phyloP scores from a whole-genome alignment of 2,329 filamentous ascomycete genomes.

The Colletotrichum sp. region DNA sequence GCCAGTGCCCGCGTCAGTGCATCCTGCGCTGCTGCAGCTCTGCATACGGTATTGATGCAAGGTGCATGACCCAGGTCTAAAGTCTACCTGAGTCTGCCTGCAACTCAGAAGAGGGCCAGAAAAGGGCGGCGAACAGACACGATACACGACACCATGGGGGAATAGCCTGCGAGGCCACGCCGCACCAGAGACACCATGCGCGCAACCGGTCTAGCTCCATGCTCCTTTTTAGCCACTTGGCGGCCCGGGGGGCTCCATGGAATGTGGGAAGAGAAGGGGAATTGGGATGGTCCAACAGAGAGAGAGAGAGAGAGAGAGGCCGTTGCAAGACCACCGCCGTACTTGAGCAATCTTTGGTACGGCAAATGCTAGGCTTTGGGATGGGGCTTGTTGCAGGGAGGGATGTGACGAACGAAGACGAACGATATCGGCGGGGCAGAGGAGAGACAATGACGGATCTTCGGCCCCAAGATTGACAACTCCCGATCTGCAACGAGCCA shows the following conservation, averaged over 20 bases:
- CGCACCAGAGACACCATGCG: not conserved
- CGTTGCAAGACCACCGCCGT: not conserved
- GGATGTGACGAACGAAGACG: not conserved
- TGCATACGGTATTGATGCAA: not conserved
- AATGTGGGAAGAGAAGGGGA: constrained; percentile 3
- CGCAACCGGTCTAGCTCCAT: not conserved
- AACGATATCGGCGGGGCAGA: not conserved
- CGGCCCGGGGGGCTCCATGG: constrained; percentile 5
- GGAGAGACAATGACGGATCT: not conserved
- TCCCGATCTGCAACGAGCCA: not conserved
- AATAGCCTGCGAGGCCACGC: constrained; percentile 8
- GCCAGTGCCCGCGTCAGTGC: constrained; percentile 3
- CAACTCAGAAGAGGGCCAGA: too few relatives aligned
- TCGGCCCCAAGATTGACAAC: not conserved
- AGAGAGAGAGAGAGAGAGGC: not conserved
- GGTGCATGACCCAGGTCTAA: not conserved
- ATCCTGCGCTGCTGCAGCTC: not conserved
- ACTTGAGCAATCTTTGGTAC: too few relatives aligned
- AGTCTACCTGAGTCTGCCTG: too few relatives aligned
- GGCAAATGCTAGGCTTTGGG: not conserved
- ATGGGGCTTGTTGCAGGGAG: not conserved
- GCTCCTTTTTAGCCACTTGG: constrained; percentile 9
- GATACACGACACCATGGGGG: not conserved
- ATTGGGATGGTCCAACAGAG: not conserved
- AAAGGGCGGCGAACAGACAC: not conserved